Evolutionary conservation across 768 basidiomycete species (phyloP).

Genomic region (Podaxis sp.): DNA sequence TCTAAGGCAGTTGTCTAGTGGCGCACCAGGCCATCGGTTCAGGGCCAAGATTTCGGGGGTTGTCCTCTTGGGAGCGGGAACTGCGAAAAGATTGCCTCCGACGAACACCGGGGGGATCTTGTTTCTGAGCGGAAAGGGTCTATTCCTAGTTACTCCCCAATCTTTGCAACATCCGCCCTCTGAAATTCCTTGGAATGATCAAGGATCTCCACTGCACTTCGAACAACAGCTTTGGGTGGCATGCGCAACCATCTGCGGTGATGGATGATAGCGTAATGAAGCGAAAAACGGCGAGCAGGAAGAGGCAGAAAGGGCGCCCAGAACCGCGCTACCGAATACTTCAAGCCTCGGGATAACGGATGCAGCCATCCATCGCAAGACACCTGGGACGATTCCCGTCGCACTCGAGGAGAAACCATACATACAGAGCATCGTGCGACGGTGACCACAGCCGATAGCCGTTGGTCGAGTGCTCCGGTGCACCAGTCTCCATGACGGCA

Average conservation of each 20-base stretch:
- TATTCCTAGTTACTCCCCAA: not conserved
- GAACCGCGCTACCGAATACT: not conserved
- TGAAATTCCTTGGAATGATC: not conserved
- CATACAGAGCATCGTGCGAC: constrained; percentile 7
- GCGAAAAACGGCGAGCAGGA: not conserved
- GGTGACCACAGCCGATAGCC: constrained; percentile 13
- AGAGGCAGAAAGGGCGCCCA: not conserved
- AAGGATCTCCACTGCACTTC: not conserved
- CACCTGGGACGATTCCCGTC: constrained; percentile 8
- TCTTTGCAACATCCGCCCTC: not conserved
- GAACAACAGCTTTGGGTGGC: not conserved
- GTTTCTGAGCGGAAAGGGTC: not conserved
- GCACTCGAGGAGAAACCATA: constrained; percentile 11
- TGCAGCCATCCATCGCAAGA: constrained; percentile 18
- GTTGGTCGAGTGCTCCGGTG: constrained; percentile 4
- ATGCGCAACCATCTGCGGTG: not conserved
- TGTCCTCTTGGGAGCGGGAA: too few species aligned
- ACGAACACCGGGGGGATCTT: not conserved
- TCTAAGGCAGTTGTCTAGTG: not conserved
- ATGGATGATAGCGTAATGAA: not conserved
- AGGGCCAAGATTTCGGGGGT: constrained; percentile 3
- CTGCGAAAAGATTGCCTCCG: not conserved
- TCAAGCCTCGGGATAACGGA: constrained; percentile 11
- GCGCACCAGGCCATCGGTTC: constrained; percentile 12
- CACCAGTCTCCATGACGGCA: not conserved